Evolutionary conservation across 169 alveolate genomes (phyloP).

Genomic region (Eimeria acervulina): DNA sequence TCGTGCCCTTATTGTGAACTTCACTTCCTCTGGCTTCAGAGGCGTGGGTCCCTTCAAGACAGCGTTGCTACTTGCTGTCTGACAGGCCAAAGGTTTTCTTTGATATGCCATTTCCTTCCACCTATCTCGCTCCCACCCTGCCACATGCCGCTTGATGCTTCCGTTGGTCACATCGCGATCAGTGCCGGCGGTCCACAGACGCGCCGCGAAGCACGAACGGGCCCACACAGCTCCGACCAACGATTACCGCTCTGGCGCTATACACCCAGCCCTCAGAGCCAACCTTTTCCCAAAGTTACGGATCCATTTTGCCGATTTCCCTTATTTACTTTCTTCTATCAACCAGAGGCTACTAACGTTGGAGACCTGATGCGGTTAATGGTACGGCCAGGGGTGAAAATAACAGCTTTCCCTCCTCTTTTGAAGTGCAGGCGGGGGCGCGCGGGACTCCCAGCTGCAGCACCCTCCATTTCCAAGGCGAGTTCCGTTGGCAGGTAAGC

Average conservation of each 20-base stretch:
- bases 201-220: conserved; percentile 84
- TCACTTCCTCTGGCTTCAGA: background rate
- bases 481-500: too few relatives aligned
- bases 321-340: conserved; percentile 95
- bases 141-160: background rate
- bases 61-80: background rate
- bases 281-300: conserved; percentile 96
- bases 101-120: conserved; percentile 9
- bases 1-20: conserved; percentile 1
- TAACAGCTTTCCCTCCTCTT: conserved; percentile 90
- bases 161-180: conserved; percentile 83
- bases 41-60: background rate
- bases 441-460: background rate
- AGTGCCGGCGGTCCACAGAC: conserved; percentile 86
- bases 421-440: conserved; percentile 84
- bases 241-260: conserved; percentile 64
- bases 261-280: conserved; percentile 95
- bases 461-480: too few relatives aligned
- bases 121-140: background rate
- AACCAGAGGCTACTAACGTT: conserved; percentile 97
- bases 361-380: conserved; percentile 98
- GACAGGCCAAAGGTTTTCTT: background rate
- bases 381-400: conserved; percentile 94
- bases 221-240: conserved; percentile 17
- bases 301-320: conserved; percentile 96